A percentile compares a stretch with the other conserved stretches of the same genome.
These are phyloP conservation scores for Melampsora larici-populina DNA, from an alignment of 1,284 basidiomycete species.

Conservation along the genomic window DNA sequence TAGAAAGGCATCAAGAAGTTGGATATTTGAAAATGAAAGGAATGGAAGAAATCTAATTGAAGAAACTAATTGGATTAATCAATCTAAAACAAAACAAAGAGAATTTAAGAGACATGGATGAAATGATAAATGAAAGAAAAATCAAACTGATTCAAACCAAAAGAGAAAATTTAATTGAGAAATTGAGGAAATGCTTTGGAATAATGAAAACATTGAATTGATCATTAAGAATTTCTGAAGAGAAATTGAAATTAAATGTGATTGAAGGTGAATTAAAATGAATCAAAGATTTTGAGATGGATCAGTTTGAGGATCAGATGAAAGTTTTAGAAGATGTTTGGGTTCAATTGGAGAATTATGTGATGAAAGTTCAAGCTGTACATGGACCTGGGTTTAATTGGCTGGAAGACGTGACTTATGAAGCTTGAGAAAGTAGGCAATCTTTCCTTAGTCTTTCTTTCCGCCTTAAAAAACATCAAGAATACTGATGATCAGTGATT, in stretches of 20 bases:
- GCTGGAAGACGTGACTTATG: slow-evolving; percentile 19
- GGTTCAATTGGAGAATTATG: background rate
- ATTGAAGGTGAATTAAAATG: background rate
- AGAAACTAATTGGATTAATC: too few relatives aligned
- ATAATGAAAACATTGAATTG: background rate
- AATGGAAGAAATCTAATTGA: too few relatives aligned
- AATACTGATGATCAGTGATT: too few relatives aligned
- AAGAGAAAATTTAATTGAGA: background rate
- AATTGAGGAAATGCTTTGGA: background rate
- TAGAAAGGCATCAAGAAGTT: too few relatives aligned
- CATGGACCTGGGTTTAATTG: slow-evolving; percentile 20
- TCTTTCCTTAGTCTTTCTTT: background rate
- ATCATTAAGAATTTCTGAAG: slow-evolving; percentile 14
- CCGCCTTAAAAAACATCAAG: too few relatives aligned
- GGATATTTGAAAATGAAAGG: too few relatives aligned
- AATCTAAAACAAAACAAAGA: too few relatives aligned
- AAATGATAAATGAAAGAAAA: too few relatives aligned
- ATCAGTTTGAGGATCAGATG: background rate
- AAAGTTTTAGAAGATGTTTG: background rate
- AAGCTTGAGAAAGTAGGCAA: slow-evolving; percentile 18
- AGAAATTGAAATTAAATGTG: slow-evolving; percentile 20
- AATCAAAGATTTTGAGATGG: background rate
- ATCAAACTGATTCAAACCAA: too few relatives aligned
- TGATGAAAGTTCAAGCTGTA: background rate
- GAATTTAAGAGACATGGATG: too few relatives aligned